A percentile compares a stretch with the other conserved stretches of the same genome.
phyloP scores from a whole-genome alignment of 352 stramenopile species.

The Pythium rhizo-oryzae region DNA sequence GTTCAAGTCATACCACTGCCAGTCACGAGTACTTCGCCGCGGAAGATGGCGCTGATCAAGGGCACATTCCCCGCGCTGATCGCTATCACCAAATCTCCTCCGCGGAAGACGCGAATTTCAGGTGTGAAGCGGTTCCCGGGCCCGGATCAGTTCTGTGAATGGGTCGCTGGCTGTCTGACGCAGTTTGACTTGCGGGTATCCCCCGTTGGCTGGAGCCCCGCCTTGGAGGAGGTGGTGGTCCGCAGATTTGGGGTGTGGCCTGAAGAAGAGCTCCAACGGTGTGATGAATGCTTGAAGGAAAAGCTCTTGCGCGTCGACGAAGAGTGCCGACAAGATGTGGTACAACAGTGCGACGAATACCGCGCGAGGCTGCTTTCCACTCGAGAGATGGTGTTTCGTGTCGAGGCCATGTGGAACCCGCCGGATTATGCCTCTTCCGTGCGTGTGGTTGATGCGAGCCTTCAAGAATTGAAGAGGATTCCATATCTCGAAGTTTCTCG shows the following conservation, averaged over 20 bases:
- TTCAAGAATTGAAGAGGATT: conserved; percentile 2
- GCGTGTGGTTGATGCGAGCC: not conserved
- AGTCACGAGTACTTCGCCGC: not conserved
- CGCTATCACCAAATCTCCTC: not conserved
- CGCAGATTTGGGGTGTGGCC: conserved; percentile 5
- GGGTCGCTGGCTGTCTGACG: not conserved
- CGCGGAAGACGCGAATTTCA: not conserved
- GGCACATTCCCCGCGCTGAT: not conserved
- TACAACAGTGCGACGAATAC: not conserved
- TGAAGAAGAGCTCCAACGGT: not conserved
- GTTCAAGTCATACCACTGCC: conserved; percentile 1
- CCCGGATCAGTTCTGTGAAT: not conserved
- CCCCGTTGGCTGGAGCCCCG: not conserved
- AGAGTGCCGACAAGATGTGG: not conserved
- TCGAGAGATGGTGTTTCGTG: not conserved
- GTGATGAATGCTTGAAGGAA: not conserved
- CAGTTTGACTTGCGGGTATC: not conserved
- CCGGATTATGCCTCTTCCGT: not conserved
- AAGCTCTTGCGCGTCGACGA: not conserved
- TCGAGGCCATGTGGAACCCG: conserved; percentile 8
- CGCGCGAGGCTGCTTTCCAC: not conserved
- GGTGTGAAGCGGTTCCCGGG: not conserved
- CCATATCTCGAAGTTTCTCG: not conserved
- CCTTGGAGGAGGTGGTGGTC: not conserved
- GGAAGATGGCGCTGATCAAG: conserved; percentile 4